Evolutionary conservation across 768 basidiomycete species (phyloP).

Genomic region (Amanita pseudoporphyria): DNA sequence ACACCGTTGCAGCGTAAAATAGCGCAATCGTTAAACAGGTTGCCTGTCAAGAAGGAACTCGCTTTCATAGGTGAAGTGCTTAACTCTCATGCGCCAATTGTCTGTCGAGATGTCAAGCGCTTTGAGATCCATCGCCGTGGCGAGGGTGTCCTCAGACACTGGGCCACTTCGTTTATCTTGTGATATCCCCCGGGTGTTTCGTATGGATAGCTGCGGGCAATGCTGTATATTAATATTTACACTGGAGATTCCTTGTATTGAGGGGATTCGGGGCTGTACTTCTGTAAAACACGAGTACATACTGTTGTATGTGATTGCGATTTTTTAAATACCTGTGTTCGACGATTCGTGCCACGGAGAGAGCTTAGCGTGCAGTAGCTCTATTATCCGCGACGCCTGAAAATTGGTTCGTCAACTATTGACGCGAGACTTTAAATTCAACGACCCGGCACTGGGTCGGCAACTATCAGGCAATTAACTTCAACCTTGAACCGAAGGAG

Average conservation of each 20-base stretch:
- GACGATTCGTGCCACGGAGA: too few species aligned
- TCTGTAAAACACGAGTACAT: background rate
- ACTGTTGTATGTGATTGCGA: background rate
- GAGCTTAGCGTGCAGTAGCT: too few species aligned
- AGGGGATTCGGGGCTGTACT: too few species aligned
- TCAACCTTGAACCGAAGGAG: too few species aligned
- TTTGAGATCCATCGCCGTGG: conserved; percentile 52
- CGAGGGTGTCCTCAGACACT: conserved; percentile 59
- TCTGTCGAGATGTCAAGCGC: conserved; percentile 55
- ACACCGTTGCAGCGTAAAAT: conserved; percentile 49
- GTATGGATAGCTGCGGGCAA: background rate
- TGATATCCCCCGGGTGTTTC: too few species aligned
- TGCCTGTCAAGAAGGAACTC: conserved; percentile 65
- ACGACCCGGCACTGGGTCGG: too few species aligned
- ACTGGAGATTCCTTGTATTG: background rate
- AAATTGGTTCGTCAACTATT: too few species aligned
- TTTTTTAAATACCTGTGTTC: too few species aligned
- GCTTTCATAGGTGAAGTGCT: conserved; percentile 49
- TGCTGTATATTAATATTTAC: background rate
- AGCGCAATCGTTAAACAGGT: conserved; percentile 49
- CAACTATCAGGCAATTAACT: too few species aligned
- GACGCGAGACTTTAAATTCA: too few species aligned
- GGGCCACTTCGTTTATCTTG: conserved; percentile 50
- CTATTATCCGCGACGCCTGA: too few species aligned
- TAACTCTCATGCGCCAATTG: conserved; percentile 66